Base-by-base conservation (phyloP, 495 filamentous ascomycete genomes). In the Podospora appendiculata region DNA sequence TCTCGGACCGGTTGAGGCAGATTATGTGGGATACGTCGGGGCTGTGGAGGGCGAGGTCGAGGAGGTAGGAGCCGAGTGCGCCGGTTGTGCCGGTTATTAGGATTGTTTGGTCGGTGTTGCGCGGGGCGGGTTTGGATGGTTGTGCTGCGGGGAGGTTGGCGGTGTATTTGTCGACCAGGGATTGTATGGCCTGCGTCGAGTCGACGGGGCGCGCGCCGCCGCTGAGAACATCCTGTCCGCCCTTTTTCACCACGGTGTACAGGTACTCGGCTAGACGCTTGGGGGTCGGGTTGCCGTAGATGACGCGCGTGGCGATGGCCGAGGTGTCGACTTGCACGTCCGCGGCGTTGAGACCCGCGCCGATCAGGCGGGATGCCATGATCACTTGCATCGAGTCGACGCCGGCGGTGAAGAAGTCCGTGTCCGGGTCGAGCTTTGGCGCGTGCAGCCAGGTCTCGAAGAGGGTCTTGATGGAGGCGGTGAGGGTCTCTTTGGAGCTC, bases 1-100 rank as follows among this genome's bases (percentile, higher is more conserved):
- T 68, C 14, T 61, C 52, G 8, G 63, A 49, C 14, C 82, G 73
- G 60, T 84, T 84, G 50, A 84, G 66, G 52, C 79, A 84, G 56
- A 76, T 68, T 39, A 84, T 63, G 51, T 75, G 75, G 41, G 62
- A 55, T 10, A 84, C 70, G 6, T 50, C 48, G 0, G 70, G 64
- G n/a, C 58, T 60, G 9, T 49, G 43, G 0, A 70, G 48, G 13
- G 80, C 67, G 4, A 62, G 38, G 51, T 77, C 69, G 1, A 85
- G 62, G 52, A 84, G 64, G 58, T 82, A 80, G 1, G 72, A 77
- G 5, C 83, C 82, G 7, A 86, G 55, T n/a, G 71, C 70, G 18
- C 81, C 82, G 1, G 82, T 84, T 0, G 76, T 73, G 34, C 82
- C 81, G 1, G 80, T 85, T 11, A 85, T 64, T 16, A 84, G 50